Conservation (phyloP, 108 stramenopile genomes). For the Aurantiochytrium sp. region DNA sequence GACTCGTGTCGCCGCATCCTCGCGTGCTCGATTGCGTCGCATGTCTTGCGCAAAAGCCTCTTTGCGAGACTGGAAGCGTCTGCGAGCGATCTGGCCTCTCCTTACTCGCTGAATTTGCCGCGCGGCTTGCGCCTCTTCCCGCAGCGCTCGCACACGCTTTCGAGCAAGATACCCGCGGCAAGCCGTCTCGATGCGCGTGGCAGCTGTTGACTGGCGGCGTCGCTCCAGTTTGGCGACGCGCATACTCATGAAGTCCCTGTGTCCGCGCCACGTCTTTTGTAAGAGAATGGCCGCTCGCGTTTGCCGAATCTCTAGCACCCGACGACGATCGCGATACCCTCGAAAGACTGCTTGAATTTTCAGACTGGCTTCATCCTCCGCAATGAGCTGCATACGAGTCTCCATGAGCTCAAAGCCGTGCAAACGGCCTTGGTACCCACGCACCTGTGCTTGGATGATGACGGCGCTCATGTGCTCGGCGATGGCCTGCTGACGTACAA, state of each 20-base stretch:
- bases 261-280: neutral
- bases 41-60: neutral
- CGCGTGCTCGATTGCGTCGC: neutral
- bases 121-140: neutral
- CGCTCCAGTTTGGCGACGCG: neutral
- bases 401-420: conserved; percentile 13
- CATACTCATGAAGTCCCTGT: neutral
- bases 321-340: neutral
- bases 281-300: neutral
- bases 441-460: neutral
- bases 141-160: neutral
- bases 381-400: neutral
- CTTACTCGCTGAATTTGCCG: neutral
- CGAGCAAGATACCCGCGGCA: neutral
- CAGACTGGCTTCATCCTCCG: neutral
- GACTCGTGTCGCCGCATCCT: neutral
- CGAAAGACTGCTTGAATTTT: neutral
- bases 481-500: neutral
- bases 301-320: neutral
- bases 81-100: neutral
- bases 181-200: neutral
- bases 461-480: neutral
- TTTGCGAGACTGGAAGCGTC: neutral
- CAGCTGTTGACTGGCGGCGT: neutral
- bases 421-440: neutral